A percentile compares a stretch with the other conserved stretches of the same genome.
phyloP scores from a whole-genome alignment of 805 yeast species.

The Yarrowia sp. region DNA sequence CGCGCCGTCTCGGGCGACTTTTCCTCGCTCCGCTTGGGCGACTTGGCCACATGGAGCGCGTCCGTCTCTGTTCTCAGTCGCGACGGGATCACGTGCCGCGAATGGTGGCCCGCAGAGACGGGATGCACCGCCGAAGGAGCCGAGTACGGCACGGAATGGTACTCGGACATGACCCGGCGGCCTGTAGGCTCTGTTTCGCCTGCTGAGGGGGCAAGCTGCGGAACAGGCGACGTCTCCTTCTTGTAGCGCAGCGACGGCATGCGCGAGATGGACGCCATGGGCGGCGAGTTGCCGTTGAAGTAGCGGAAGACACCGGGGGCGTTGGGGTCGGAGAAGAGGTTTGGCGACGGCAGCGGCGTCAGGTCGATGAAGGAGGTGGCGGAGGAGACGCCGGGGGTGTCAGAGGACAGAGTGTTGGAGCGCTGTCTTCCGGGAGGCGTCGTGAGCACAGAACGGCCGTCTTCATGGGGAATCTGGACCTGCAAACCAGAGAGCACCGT shows the following conservation, averaged over 20 bases:
- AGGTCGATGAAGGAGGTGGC: slow-evolving; percentile 30
- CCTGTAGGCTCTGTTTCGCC: not conserved
- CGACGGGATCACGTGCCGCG: slow-evolving; percentile 4
- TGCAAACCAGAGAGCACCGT: not conserved
- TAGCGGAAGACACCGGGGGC: slow-evolving; percentile 26
- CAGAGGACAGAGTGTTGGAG: not conserved
- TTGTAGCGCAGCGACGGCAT: slow-evolving; percentile 28
- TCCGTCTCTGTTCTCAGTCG: not conserved
- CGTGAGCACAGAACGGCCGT: not conserved
- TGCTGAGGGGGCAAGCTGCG: slow-evolving; percentile 1
- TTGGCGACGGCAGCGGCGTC: slow-evolving; percentile 34
- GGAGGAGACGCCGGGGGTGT: not conserved
- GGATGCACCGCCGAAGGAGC: not conserved
- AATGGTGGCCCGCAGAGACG: not conserved
- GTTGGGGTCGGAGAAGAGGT: slow-evolving; percentile 29
- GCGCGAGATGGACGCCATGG: slow-evolving; percentile 21
- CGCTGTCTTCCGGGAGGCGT: not conserved
- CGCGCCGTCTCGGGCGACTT: not conserved
- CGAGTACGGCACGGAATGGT: not conserved
- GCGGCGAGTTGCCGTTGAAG: slow-evolving; percentile 26
- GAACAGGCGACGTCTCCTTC: slow-evolving; percentile 2
- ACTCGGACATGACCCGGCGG: slow-evolving; percentile 4
- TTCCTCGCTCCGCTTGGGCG: slow-evolving; percentile 9
- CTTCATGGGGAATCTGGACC: slow-evolving; percentile 1
- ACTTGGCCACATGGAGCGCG: not conserved